Conservation (phyloP, 2,329 filamentous ascomycete genomes). For the Bipolaris bicolor region DNA sequence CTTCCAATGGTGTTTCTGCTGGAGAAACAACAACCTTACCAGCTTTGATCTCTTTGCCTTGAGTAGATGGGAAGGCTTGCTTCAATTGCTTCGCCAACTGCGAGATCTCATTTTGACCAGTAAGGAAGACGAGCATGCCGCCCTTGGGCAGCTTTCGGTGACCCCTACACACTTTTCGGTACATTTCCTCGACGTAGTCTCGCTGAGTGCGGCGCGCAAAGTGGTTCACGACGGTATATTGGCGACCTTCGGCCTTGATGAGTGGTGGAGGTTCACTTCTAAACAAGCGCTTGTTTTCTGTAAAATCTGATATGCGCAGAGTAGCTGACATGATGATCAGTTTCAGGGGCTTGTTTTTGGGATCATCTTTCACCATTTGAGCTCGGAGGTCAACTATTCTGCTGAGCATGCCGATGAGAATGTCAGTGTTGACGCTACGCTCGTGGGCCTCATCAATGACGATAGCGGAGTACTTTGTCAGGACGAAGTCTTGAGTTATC, state of each 20-base stretch:
- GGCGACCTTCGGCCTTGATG: slow-evolving; percentile 86
- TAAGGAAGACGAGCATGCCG: slow-evolving; percentile 91
- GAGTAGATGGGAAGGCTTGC: slow-evolving; percentile 64
- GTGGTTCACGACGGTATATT: slow-evolving; percentile 88
- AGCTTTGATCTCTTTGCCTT: slow-evolving; percentile 57
- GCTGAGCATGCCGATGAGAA: slow-evolving; percentile 96
- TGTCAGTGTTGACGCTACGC: slow-evolving; percentile 95
- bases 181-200: slow-evolving; percentile 91
- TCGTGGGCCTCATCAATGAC: slow-evolving; percentile 98
- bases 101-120: slow-evolving; percentile 89
- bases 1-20: slow-evolving; percentile 77
- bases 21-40: slow-evolving; percentile 77
- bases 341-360: slow-evolving; percentile 76
- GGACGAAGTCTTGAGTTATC: slow-evolving; percentile 83
- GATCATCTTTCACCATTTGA: slow-evolving; percentile 74
- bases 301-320: slow-evolving; percentile 86
- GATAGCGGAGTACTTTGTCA: slow-evolving; percentile 90
- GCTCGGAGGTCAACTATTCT: slow-evolving; percentile 85
- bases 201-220: slow-evolving; percentile 82
- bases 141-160: slow-evolving; percentile 90
- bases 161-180: slow-evolving; percentile 82
- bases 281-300: slow-evolving; percentile 82
- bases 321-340: slow-evolving; percentile 98
- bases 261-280: slow-evolving; percentile 75
- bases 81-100: slow-evolving; percentile 81